Evolutionary conservation across 257 asterid species (phyloP).

Genomic region (Cruciata laevipes): DNA sequence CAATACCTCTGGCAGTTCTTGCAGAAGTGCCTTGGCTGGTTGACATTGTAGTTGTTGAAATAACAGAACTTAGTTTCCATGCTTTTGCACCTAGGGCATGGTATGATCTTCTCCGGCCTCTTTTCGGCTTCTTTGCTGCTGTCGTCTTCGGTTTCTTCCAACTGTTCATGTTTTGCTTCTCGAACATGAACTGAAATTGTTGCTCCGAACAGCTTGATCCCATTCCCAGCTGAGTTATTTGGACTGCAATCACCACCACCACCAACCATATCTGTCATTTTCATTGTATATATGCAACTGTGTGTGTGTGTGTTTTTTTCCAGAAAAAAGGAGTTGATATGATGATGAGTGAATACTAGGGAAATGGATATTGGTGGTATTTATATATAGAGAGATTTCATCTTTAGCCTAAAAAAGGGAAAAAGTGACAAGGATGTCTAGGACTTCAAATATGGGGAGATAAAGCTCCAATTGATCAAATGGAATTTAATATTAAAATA

Average conservation of each 20-base stretch:
- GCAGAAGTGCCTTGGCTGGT: conserved; percentile 84
- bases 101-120: conserved; percentile 74
- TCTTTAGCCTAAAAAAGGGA: conserved; percentile 14
- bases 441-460: conserved; percentile 2
- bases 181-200: conserved; percentile 37
- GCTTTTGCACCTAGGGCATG: conserved; percentile 82
- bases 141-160: not conserved
- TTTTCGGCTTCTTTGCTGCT: conserved; percentile 26
- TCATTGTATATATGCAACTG: not conserved
- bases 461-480: not conserved
- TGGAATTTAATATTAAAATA: not conserved
- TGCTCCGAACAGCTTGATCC: conserved; percentile 73
- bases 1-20: conserved; percentile 81
- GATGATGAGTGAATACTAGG: conserved; percentile 23
- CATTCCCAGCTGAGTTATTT: conserved; percentile 40
- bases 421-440: conserved; percentile 15
- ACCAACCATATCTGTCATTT: not conserved
- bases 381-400: conserved; percentile 8
- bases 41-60: conserved; percentile 80
- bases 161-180: conserved; percentile 15
- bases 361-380: not conserved
- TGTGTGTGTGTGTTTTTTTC: not conserved
- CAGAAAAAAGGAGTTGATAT: conserved; percentile 15
- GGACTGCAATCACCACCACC: conserved; percentile 14
- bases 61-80: conserved; percentile 85